Evolutionary conservation across 306 rosid genomes (phyloP), one percentile per base, ranked within the genome.

Genomic region (Medicago lupulina): DNA sequence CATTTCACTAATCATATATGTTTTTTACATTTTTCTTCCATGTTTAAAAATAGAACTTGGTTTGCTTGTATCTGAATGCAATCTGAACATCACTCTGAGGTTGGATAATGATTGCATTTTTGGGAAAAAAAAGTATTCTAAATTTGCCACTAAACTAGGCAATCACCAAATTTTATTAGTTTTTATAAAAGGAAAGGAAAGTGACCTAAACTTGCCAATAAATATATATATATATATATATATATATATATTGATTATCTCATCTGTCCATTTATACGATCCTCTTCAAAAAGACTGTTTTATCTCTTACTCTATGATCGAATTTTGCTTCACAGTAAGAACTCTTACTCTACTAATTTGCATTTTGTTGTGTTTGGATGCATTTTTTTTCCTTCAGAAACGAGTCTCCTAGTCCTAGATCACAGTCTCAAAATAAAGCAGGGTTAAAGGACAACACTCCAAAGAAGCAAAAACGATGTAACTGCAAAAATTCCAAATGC

Each of bases 401-500:
- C 8, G 97, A 92, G 71, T 92, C 95, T 76, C 93, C 96, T 57
- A 83, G 76, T 71, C 95, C 96, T 61, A 83, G 76, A 75, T 75
- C 90, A 76, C 88, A 85, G 55, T 75, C 83, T 49, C 82, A 69
- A 77, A 39, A 60, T 73, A 70, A 76, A n/a, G 76, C 62, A 57
- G 97, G 87, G 41, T 83, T 74, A 67, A 87, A 86, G 82, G 91
- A 90, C 50, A 65, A 63, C 70, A 90, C 98, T 81, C 98, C 96
- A 73, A 92, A 87, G 89, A 95, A 92, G 80, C 90, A 86, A 78
- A 95, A 86, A 82, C 98, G 87, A 51, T 95, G 98, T 64, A 92
- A 92, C 64, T 95, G 98, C 86, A 92, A 82, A 86, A 89, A 90
- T 81, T 92, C 98, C 14, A 85, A 89, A 44, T 95, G 98, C 89